Evolutionary conservation across 306 rosid genomes (phyloP), one percentile per base, ranked within the genome.

Genomic region (Prosopis cineraria): DNA sequence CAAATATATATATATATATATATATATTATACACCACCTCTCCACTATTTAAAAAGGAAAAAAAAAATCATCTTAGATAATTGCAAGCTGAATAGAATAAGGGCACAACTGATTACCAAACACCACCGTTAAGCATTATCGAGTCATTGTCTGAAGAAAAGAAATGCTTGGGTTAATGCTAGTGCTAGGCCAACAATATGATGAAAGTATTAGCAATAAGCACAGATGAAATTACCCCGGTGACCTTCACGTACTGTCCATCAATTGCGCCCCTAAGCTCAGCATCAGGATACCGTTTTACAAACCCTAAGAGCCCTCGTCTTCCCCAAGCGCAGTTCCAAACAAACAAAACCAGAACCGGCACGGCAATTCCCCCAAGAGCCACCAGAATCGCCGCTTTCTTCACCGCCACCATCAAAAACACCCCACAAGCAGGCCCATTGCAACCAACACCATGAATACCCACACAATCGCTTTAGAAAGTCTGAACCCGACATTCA

Each of bases 211-310:
- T 12, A 12, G 30, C 33, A 34, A 20, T 22, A 68, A 68, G 50
- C 12, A 30, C 20, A 31, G 33, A 10, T 53, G 22, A 82, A 80
- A 79, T 83, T 93, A 94, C 99, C 99, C 99, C 99, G 1, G 99
- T 95, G 70, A 95, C 98, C 93, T 95, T 95, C 77, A 95, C 98
- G 81, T 86, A 95, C 82, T 95, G 98, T 76, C 99, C 99, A 85
- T 91, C 94, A 81, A 81, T 80, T 79, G 99, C 98, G 47, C 98
- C 96, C 79, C 99, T 91, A 47, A 95, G 93, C 83, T 93, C 97
- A 70, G 96, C 94, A 77, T 95, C 97, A 56, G 98, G 98, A 47
- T 86, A 87, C 79, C 96, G 87, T 72, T 79, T 84, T 19, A 93
- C 93, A 82, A 87, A 95, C 84, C 93, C 93, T 73, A 93, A 72